Evolutionary conservation across 129 eudicot genomes (phyloP).

Genomic region (Daucus carota): DNA sequence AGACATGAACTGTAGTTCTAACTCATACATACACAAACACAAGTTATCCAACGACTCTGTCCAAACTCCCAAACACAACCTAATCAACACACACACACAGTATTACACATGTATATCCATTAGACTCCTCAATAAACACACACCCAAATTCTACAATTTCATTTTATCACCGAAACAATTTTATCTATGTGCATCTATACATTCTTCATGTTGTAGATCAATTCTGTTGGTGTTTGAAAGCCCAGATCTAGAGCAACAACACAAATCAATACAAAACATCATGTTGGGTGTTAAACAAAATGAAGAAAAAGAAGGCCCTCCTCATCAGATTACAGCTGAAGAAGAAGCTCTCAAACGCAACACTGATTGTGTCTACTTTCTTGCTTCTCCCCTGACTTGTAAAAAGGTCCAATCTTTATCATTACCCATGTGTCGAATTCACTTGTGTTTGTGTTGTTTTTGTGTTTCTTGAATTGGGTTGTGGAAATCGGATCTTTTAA

Average conservation of each 20-base stretch:
- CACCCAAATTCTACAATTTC: not conserved
- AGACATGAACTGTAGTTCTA: not conserved
- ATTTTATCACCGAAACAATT: not conserved
- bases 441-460: not conserved
- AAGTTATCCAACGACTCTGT: no score
- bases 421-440: not conserved
- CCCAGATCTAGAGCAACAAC: not conserved
- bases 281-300: conserved; percentile 28
- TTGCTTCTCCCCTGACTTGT: conserved; percentile 94
- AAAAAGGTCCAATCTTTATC: conserved; percentile 17
- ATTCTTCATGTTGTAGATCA: not conserved
- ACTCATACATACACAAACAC: not conserved
- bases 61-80: no score
- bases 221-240: not conserved
- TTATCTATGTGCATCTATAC: not conserved
- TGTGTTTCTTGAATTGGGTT: not conserved
- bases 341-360: conserved; percentile 74
- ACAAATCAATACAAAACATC: not conserved
- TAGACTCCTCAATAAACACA: not conserved
- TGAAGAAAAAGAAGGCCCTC: conserved; percentile 19
- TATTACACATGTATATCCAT: no score
- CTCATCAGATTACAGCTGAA: conserved; percentile 24
- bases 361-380: conserved; percentile 93
- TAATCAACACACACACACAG: not conserved
- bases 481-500: not conserved